A percentile compares a stretch with the other conserved stretches of the same genome.
Conservation (phyloP, 78 protist species). For the Cavenderia fasciculata region DNA sequence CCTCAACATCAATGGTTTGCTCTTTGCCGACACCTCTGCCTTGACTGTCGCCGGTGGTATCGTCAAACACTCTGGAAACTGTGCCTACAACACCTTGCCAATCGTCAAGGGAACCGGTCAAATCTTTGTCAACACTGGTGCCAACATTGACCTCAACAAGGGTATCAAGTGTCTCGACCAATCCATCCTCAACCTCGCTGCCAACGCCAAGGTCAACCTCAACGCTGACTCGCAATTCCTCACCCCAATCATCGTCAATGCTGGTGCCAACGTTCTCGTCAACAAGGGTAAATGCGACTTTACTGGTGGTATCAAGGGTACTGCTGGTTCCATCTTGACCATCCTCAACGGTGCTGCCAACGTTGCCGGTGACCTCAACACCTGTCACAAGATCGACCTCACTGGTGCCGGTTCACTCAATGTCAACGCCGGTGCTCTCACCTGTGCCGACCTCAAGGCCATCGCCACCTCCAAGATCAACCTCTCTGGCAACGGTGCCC, state of each 20-base stretch:
- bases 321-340: neutral
- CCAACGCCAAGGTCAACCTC: neutral
- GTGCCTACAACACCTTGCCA: constrained; percentile 44
- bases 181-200: neutral
- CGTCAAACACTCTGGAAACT: constrained; percentile 26
- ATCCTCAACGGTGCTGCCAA: neutral
- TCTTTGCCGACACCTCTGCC: neutral
- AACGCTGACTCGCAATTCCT: constrained; percentile 18
- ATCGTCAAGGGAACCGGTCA: neutral
- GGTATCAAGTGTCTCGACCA: constrained; percentile 37
- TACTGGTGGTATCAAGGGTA: constrained; percentile 25
- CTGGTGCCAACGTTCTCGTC: neutral
- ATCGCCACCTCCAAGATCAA: constrained; percentile 12
- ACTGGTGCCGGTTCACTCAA: constrained; percentile 25
- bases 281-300: neutral
- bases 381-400: constrained; percentile 1
- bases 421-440: neutral
- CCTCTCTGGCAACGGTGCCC: neutral
- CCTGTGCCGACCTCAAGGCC: constrained; percentile 5
- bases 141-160: neutral
- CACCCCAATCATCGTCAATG: neutral
- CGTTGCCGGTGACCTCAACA: neutral
- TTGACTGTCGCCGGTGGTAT: neutral
- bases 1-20: constrained; percentile 14
- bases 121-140: constrained; percentile 13